Conservation (phyloP, 192 early-diverging fungal genomes). For the Diversispora eburnea region DNA sequence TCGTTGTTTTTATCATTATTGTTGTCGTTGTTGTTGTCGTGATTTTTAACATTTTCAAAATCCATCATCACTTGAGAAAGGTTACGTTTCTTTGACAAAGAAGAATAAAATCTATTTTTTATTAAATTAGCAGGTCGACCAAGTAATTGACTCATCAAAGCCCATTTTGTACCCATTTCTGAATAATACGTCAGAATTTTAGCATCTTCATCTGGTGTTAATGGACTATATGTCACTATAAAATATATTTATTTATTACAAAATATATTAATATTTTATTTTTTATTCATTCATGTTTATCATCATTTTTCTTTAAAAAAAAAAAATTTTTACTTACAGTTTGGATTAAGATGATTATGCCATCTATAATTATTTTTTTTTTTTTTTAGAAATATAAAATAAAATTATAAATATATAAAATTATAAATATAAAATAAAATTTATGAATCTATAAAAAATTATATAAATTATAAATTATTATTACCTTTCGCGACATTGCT, state of each 20-base stretch:
- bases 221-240: slow-evolving; percentile 11
- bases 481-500: slow-evolving; percentile 33
- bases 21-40: neutral
- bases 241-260: neutral
- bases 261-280: neutral
- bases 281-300: neutral
- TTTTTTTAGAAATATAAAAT: no score
- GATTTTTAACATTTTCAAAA: neutral
- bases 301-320: neutral
- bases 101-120: slow-evolving; percentile 29
- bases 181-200: slow-evolving; percentile 6
- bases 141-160: slow-evolving; percentile 12
- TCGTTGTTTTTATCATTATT: neutral
- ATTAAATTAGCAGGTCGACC: slow-evolving; percentile 24
- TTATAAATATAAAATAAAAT: no score
- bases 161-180: slow-evolving; percentile 27
- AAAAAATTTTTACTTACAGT: slow-evolving; percentile 18
- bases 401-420: no score
- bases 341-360: slow-evolving; percentile 15
- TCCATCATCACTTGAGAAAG: neutral
- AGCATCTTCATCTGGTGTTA: slow-evolving; percentile 18
- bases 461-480: neutral
- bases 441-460: no score
- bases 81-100: slow-evolving; percentile 20
- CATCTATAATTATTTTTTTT: neutral